Percentiles rank a stretch among this genome's conserved stretches.
Conservation (phyloP, 345 rosid genomes). For the Anacardium occidentale region DNA sequence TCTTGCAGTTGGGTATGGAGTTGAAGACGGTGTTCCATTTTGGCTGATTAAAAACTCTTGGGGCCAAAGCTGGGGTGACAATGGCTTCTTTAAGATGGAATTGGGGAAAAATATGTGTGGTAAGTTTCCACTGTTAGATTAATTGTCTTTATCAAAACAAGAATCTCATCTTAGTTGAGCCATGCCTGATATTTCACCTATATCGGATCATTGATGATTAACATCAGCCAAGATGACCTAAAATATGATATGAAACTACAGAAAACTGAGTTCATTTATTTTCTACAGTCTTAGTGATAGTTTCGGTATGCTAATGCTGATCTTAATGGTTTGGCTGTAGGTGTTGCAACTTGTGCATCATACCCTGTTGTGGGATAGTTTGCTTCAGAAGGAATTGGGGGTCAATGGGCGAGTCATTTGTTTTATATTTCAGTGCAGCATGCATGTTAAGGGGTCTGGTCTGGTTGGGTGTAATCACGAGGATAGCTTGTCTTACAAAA, state of each 20-base stretch:
- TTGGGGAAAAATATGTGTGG: conserved; percentile 97
- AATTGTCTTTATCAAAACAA: background rate
- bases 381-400: background rate
- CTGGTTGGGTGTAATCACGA: conserved; percentile 3
- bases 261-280: background rate
- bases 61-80: conserved; percentile 77
- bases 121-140: conserved; percentile 34
- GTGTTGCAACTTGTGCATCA: conserved; percentile 92
- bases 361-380: conserved; percentile 67
- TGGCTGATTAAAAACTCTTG: conserved; percentile 97
- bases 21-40: conserved; percentile 71
- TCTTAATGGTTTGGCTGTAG: conserved; percentile 39
- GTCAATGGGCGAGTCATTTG: background rate
- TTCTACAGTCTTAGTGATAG: too few relatives aligned
- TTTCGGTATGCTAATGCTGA: conserved; percentile 12
- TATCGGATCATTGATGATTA: background rate
- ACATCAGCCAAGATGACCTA: background rate
- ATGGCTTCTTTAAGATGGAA: conserved; percentile 95
- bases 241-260: background rate
- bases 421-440: background rate
- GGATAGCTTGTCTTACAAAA: conserved; percentile 14
- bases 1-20: conserved; percentile 90
- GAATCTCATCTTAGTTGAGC: background rate
- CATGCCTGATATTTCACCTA: background rate
- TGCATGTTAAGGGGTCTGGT: conserved; percentile 2